These are phyloP conservation scores for Sanghuangporus sanghuang DNA, from an alignment of 1,284 basidiomycete species.

Conservation along the genomic window DNA sequence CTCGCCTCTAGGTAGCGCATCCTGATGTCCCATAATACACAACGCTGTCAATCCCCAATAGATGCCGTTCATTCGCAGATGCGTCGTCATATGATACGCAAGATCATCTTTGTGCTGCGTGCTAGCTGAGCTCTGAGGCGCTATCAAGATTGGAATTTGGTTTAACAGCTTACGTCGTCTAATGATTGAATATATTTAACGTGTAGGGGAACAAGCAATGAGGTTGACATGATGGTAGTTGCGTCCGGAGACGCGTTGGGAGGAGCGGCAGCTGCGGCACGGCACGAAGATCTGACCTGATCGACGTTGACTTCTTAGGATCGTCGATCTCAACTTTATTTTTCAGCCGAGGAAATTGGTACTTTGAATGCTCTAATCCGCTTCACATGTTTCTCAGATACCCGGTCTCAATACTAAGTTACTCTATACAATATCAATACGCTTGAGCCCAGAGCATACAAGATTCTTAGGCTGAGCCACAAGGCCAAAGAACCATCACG, in stretches of 20 bases:
- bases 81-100: constrained; percentile 90
- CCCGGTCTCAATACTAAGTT: no score
- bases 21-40: constrained; percentile 70
- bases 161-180: constrained; percentile 44
- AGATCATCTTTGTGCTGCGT: constrained; percentile 73
- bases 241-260: neutral
- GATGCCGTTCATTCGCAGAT: constrained; percentile 92
- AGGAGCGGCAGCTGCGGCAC: no score
- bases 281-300: neutral
- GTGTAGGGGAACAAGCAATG: constrained; percentile 46
- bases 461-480: no score
- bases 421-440: no score
- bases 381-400: no score
- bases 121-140: neutral
- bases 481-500: neutral
- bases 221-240: neutral
- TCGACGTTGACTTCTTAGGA: neutral
- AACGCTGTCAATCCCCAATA: constrained; percentile 96
- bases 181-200: constrained; percentile 72
- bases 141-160: neutral
- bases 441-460: no score
- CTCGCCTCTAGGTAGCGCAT: constrained; percentile 77
- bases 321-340: neutral
- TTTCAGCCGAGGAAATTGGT: neutral
- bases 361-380: no score